phyloP scores from a whole-genome alignment of 352 stramenopile genomes.

The Phytophthora hybrid region DNA sequence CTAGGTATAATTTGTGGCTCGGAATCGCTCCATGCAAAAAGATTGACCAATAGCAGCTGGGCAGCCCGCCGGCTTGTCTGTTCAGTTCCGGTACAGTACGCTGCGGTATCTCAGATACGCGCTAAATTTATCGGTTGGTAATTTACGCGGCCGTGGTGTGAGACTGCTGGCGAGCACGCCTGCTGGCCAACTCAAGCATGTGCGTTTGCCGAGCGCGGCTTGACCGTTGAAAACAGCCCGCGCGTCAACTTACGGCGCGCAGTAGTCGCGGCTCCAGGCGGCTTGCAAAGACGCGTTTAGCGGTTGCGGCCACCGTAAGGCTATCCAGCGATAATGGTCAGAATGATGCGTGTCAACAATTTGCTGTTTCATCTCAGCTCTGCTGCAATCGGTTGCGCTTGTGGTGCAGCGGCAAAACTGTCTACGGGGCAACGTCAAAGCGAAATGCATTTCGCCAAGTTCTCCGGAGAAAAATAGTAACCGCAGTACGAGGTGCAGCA shows the following conservation, averaged over 20 bases:
- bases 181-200: constrained; percentile 18
- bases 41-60: constrained; percentile 51
- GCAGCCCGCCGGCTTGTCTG: constrained; percentile 35
- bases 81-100: constrained; percentile 30
- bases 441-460: constrained; percentile 21
- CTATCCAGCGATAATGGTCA: constrained; percentile 28
- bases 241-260: constrained; percentile 16
- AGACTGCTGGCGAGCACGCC: constrained; percentile 4
- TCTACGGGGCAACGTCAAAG: constrained; percentile 3
- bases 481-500: constrained; percentile 6
- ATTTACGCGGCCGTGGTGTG: constrained; percentile 27
- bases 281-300: constrained; percentile 13
- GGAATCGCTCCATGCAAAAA: constrained; percentile 21
- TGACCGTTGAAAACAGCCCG: constrained; percentile 36
- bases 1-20: constrained; percentile 48
- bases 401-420: constrained; percentile 17
- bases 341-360: constrained; percentile 22
- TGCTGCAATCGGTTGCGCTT: constrained; percentile 19
- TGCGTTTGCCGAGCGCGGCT: constrained; percentile 5
- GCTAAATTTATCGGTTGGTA: constrained; percentile 46
- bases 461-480: constrained; percentile 26
- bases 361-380: constrained; percentile 20
- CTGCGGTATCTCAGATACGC: constrained; percentile 34
- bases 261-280: constrained; percentile 28
- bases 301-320: constrained; percentile 21